phyloP scores from a whole-genome alignment of 2,329 filamentous ascomycete genomes.

The Epichloe sp. region DNA sequence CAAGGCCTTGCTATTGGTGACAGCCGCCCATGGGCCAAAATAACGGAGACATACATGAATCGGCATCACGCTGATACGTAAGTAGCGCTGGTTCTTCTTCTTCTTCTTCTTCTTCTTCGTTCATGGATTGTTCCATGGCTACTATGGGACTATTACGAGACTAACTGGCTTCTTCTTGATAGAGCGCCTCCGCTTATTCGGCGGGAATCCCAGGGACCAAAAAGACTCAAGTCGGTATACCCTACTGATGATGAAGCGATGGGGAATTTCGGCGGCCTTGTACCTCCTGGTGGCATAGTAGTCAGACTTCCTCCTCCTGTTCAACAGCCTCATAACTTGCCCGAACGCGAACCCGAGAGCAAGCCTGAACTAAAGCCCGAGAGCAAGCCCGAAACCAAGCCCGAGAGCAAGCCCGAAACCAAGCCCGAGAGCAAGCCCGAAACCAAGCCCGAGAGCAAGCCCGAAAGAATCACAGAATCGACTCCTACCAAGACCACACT shows the following conservation, averaged over 20 bases:
- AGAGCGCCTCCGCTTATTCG: slow-evolving; percentile 8
- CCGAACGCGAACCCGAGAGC: background rate
- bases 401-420: background rate
- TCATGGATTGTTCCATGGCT: background rate
- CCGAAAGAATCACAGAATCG: background rate
- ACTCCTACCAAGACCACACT: background rate
- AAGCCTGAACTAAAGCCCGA: background rate
- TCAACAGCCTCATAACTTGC: background rate
- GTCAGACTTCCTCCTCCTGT: background rate
- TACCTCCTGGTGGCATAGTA: background rate
- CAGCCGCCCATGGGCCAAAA: slow-evolving; percentile 11
- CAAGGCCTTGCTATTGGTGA: slow-evolving; percentile 10
- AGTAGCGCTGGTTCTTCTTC: background rate
- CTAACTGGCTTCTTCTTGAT: background rate
- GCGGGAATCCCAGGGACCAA: background rate
- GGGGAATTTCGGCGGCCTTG: slow-evolving; percentile 1
- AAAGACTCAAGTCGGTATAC: background rate
- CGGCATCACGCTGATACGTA: slow-evolving; percentile 6
- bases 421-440: background rate
- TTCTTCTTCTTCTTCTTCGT: background rate
- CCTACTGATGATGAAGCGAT: background rate
- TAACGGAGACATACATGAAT: slow-evolving; percentile 4
- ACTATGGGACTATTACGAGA: no score
- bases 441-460: no score
- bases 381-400: background rate